These are phyloP conservation scores for Elsinoe australis DNA, from an alignment of 2,329 filamentous ascomycete genomes.

Conservation along the genomic window DNA sequence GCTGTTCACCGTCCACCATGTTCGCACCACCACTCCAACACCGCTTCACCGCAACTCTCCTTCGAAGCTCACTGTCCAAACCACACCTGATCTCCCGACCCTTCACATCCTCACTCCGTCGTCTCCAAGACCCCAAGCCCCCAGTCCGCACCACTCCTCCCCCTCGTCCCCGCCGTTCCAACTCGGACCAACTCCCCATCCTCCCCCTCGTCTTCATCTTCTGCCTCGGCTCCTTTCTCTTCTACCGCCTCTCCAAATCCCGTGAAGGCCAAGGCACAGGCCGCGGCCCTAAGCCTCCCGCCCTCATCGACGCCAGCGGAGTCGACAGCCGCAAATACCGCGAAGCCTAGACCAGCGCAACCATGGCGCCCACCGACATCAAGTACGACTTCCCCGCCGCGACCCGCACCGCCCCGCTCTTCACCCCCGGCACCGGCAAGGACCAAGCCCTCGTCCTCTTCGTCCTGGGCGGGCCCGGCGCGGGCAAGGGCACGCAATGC, in stretches of 20 bases:
- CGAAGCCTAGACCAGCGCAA: slow-evolving; percentile 22
- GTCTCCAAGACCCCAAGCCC: too few relatives aligned
- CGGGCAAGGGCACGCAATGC: slow-evolving; percentile 96
- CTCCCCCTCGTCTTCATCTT: slow-evolving; percentile 43
- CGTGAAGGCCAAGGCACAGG: slow-evolving; percentile 34
- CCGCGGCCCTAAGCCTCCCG: slow-evolving; percentile 22
- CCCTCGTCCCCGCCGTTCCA: slow-evolving; percentile 18
- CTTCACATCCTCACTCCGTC: too few relatives aligned
- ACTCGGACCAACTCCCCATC: slow-evolving; percentile 35
- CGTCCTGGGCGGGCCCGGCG: slow-evolving; percentile 89
- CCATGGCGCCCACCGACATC: slow-evolving; percentile 22
- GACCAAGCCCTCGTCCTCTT: slow-evolving; percentile 84
- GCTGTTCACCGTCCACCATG: slow-evolving; percentile 9
- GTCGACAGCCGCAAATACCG: slow-evolving; percentile 18
- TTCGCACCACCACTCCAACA: not conserved
- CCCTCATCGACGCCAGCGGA: slow-evolving; percentile 6
- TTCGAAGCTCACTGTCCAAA: too few relatives aligned
- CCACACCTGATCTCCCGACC: too few relatives aligned
- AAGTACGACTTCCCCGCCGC: slow-evolving; percentile 40
- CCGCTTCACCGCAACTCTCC: not conserved
- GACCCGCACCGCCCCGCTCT: slow-evolving; percentile 57
- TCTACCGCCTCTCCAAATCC: slow-evolving; percentile 41
- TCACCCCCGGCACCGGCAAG: slow-evolving; percentile 47
- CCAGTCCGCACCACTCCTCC: slow-evolving; percentile 3
- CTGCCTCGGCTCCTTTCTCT: slow-evolving; percentile 38